Evolutionary conservation across 768 basidiomycete species (phyloP), one percentile per base, ranked within the genome.

Genomic region (Panus rudis): DNA sequence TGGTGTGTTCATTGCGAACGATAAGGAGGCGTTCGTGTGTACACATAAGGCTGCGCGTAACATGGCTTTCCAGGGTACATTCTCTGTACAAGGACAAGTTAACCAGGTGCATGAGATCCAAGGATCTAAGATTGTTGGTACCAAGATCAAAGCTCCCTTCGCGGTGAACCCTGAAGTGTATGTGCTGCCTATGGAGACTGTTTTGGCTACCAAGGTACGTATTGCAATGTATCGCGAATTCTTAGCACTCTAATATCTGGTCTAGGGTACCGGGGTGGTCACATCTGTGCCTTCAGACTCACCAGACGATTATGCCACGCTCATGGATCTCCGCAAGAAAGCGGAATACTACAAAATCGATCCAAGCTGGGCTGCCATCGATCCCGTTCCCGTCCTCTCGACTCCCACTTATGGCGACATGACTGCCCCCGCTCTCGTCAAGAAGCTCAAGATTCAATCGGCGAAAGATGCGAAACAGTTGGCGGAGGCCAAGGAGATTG

Each of bases 261-360:
- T 35, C 3, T 49, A 85, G 84, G 96, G 96, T 56, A 98, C 94
- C 11, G 96, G 94, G 49, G 92, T 99, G 23, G 96, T 99, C 55
- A 96, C 93, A 4, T 98, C 91, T 30, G 93, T 96, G 5, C 93
- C 96, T 0, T 96, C 96, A 6, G 96, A 99, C 61, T 98, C 96
- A 4, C 96, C 96, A 3, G 96, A 98, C 60, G 96, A 99, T 60
- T 98, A 79, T 64, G 78, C 80, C 52, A 94, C 91, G 4, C 71
- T 92, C 40, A 79, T 79, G 54, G 94, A 98, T 57, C 73, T 99
- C 23, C 84, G 86, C 56, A 98, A 97, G 67, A 99, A 99, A 65
- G 77, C 93, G 37, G 92, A 92, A 41, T 93, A 83, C 67, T 99
- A 97, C 75, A 88, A 90, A 59, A 91, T 99, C 54, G 79, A 94